Evolutionary conservation across 2,329 filamentous ascomycete species (phyloP).

Genomic region (Penicillium sp.): DNA sequence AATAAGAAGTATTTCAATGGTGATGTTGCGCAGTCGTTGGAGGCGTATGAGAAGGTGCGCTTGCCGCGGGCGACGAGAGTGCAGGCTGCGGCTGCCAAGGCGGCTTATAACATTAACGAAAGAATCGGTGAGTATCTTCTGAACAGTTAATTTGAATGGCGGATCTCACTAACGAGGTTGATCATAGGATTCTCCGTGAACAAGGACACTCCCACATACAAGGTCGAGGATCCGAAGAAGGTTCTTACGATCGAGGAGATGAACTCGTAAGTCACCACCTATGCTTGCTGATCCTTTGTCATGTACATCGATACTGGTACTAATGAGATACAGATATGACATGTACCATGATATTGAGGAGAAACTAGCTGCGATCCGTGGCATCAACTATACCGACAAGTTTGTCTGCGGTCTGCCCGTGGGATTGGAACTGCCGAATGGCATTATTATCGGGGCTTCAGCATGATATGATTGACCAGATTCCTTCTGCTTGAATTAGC

Average conservation of each 20-base stretch:
- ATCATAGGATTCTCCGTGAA: slow-evolving; percentile 64
- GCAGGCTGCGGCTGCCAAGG: slow-evolving; percentile 61
- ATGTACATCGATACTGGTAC: neutral
- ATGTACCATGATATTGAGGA: slow-evolving; percentile 62
- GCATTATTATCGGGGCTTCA: slow-evolving; percentile 28
- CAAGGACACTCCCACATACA: slow-evolving; percentile 60
- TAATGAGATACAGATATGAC: slow-evolving; percentile 53
- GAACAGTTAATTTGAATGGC: neutral
- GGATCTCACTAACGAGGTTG: slow-evolving; percentile 13
- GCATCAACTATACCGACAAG: slow-evolving; percentile 40
- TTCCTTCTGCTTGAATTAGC: neutral
- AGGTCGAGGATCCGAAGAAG: slow-evolving; percentile 63
- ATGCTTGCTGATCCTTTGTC: neutral
- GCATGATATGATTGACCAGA: slow-evolving; percentile 1
- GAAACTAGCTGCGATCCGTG: slow-evolving; percentile 42
- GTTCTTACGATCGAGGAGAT: slow-evolving; percentile 71
- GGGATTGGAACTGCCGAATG: slow-evolving; percentile 47
- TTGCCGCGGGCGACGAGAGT: slow-evolving; percentile 60
- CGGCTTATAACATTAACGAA: slow-evolving; percentile 65
- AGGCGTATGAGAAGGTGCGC: slow-evolving; percentile 58
- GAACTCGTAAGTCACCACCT: slow-evolving; percentile 57
- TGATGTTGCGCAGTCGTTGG: slow-evolving; percentile 53
- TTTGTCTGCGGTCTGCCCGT: slow-evolving; percentile 53
- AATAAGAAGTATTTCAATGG: slow-evolving; percentile 53
- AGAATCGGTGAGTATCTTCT: slow-evolving; percentile 55